Evolutionary conservation across 2,329 filamentous ascomycete genomes (phyloP), one percentile per base, ranked within the genome.

Genomic region (Claviceps africana): DNA sequence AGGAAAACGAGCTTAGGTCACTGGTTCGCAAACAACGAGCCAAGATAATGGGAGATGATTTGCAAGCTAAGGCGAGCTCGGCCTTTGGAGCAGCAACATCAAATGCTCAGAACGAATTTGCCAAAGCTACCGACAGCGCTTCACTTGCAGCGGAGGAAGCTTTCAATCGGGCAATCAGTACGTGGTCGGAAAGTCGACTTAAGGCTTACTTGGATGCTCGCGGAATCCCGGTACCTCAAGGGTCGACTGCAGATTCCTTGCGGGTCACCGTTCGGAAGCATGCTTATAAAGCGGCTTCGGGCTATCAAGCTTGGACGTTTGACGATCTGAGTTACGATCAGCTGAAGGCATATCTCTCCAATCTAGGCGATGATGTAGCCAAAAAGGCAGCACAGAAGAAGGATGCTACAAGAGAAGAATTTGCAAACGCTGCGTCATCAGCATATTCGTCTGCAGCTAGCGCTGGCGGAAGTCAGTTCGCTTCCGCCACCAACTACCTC

Each of bases 11-110:
- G 68, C 78, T 97, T 28, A 75, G 94, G 51, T 89, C 91, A 51
- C 79, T 97, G 56, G 85, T 91, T 57, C 88, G 91, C 65, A 94
- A 93, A 76, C 81, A 95, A 70, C 84, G 86, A 54, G 83, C 85
- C 54, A 73, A 82, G 54, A 73, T 91, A 46, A 72, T 83, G 19
- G 83, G 82, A 55, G 83, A 88, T 61, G 86, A 77, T 49, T 67
- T 79, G 13, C 67, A 73, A 10, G 76, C 69, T 25, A 78, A 77
- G 22, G 79, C 77, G 39, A 72, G 77, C 30, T 80, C 79, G 22
- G 76, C 77, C 5, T 82, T 77, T 56, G 85, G 85, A 53, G 85
- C 85, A 55, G 86, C 86, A 40, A 88, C 85, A 15, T 82, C 82
- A 47, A 84, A 76, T 55, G 88, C 85, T 48, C 82, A 83, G 53